Conservation (phyloP, 2,329 filamentous ascomycete genomes). For the Claviceps sorghi region DNA sequence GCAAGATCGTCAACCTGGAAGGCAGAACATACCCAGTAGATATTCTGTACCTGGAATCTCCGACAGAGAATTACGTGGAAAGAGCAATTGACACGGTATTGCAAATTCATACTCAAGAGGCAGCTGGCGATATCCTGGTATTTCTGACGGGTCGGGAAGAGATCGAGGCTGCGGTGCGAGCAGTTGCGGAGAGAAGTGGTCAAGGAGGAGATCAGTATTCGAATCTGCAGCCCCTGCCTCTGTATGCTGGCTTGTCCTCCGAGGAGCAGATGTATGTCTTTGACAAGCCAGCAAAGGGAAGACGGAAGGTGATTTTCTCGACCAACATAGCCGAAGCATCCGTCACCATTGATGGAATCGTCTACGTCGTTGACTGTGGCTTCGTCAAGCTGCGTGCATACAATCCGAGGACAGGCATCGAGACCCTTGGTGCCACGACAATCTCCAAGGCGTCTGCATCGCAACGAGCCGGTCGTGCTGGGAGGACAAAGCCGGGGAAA, state of each 20-base stretch:
- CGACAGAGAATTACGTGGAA: constrained; percentile 77
- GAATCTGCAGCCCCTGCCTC: constrained; percentile 39
- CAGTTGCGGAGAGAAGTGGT: constrained; percentile 57
- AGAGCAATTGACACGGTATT: constrained; percentile 70
- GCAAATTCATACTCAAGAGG: constrained; percentile 71
- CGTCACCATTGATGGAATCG: constrained; percentile 83
- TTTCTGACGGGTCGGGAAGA: constrained; percentile 90
- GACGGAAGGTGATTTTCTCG: constrained; percentile 78
- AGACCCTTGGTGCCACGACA: constrained; percentile 66
- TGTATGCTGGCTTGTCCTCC: constrained; percentile 78
- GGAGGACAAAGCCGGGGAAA: constrained; percentile 78
- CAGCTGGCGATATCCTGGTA: constrained; percentile 72
- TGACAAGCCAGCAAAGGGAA: constrained; percentile 65
- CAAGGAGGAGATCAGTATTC: constrained; percentile 31
- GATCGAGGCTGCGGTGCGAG: constrained; percentile 70
- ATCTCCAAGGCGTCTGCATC: constrained; percentile 87
- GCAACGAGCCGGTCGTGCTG: constrained; percentile 79
- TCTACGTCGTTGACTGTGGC: constrained; percentile 80
- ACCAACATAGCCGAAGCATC: constrained; percentile 97
- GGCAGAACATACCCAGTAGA: constrained; percentile 84
- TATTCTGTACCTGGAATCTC: constrained; percentile 61
- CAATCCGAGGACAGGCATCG: constrained; percentile 72
- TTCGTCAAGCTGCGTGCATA: constrained; percentile 84
- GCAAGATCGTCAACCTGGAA: constrained; percentile 64
- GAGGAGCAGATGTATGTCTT: constrained; percentile 95